Evolutionary conservation across 108 stramenopile genomes (phyloP), one percentile per base, ranked within the genome.

Genomic region (Nannochloropsis gaditana): DNA sequence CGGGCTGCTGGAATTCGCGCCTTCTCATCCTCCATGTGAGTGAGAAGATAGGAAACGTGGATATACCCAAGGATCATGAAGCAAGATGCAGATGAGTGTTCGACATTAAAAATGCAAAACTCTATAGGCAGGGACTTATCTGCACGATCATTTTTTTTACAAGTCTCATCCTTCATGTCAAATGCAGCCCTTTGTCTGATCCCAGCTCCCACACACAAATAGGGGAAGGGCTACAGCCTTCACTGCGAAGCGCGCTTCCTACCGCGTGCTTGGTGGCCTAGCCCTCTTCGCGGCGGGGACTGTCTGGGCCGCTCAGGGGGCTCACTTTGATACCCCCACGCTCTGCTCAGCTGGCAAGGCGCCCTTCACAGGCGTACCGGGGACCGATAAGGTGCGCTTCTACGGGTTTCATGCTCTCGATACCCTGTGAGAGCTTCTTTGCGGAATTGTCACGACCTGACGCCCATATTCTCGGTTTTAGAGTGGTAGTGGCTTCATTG

Each of bases 341-440:
- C 59, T n/a, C 59, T 73, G 59, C 6, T 73, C 59, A 2, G 45
- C 43, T 31, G 79, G 79, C 17, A 43, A 31, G 43, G 42, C 82
- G 81, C 83, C 86, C n/a, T 86, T 86, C 84, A 89, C 89, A 9
- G 89, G 89, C 2, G 85, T 50, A 17, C 85, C 89, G 9, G 89
- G 89, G 15, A 89, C 89, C 5, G 85, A 9, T 43, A 45, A 86
- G 42, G 89, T 86, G 45, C 82, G 89, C 15, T 83, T 83, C 1
- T 84, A 84, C 83, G 86, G 86, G 50, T 83, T 88, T 82, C 84
- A 84, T 85, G 6, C 41, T 17, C 9, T 42, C 9, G 10, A 42
- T 1, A 81, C 21, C 19, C 10, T 15, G 11, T 81, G 81, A 9
- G 21, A 21, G 81, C 19, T 79, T 79, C 73, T 19, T 79, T n/a